Evolutionary conservation across 345 rosid species (phyloP), one percentile per base, ranked within the genome.

Genomic region (Citrus glauca): DNA sequence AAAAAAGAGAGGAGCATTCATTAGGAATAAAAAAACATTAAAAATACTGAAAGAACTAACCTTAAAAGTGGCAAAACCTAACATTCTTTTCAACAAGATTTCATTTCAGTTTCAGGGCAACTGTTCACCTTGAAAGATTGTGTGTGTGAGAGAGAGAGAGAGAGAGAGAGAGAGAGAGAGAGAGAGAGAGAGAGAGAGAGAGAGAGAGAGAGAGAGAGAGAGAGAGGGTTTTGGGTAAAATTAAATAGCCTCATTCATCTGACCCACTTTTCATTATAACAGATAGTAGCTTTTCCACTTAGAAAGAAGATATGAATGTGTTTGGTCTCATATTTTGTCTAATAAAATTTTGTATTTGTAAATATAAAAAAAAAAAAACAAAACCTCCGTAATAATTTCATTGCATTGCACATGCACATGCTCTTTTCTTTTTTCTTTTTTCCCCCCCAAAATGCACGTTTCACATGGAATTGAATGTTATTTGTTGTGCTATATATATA

Each of bases 231-330:
- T 59, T 42, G 19, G 27, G 57, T 14, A 50, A 56, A 62, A 53
- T 53, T 53, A 59, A n/a, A 59, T 9, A 4, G 20, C 13, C 27
- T 25, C 79, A 27, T 45, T 57, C 17, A 56, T 71, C 82, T 62
- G 79, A 75, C 68, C 60, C 60, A 25, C 64, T 55, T 78, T 74
- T 40, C 84, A 48, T 55, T 10, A 20, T 30, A 75, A 63, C 24
- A 37, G 19, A 63, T 19, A 7, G 28, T 27, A 6, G 32, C n/a
- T 37, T 72, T 56, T 8, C 53, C 24, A 37, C 77, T 35, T 61
- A 1, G 73, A 73, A 69, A 78, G 72, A 20, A 35, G 48, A 70
- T 33, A 69, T 53, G 22, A 25, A 45, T 45, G 50, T 45, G 50
- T n/a, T n/a, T n/a, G n/a, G n/a, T n/a, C n/a, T n/a, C n/a, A n/a